phyloP scores from a whole-genome alignment of 1,139 yeast genomes.

The Yamadazyma sp. region DNA sequence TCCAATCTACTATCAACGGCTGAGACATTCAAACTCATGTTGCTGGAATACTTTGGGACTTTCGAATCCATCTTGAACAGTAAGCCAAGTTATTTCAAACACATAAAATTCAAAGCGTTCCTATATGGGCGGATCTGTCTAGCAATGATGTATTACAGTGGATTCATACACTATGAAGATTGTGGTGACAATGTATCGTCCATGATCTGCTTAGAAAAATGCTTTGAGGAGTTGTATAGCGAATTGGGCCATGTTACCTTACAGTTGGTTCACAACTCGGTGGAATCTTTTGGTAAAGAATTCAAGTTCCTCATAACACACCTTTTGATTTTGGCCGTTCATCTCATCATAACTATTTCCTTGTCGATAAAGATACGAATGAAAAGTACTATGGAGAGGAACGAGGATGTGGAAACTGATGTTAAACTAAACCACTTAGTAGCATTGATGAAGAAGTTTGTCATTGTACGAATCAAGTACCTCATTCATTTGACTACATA shows the following conservation, averaged over 20 bases:
- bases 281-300: constrained; percentile 6
- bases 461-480: constrained; percentile 8
- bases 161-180: constrained; percentile 9
- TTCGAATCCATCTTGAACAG: background rate
- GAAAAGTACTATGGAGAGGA: constrained; percentile 2
- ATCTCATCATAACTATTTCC: constrained; percentile 5
- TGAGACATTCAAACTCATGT: background rate
- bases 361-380: constrained; percentile 7
- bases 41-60: constrained; percentile 2
- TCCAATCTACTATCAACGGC: background rate
- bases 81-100: constrained; percentile 9
- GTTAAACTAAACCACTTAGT: constrained; percentile 4
- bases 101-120: constrained; percentile 5
- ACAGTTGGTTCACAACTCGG: constrained; percentile 3
- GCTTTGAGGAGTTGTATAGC: constrained; percentile 5
- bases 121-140: constrained; percentile 5
- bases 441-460: constrained; percentile 6
- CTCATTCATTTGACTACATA: constrained; percentile 7
- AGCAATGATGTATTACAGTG: constrained; percentile 5
- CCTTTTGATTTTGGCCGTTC: constrained; percentile 5
- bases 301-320: constrained; percentile 11
- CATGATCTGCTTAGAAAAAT: constrained; percentile 5
- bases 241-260: constrained; percentile 9
- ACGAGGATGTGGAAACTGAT: background rate
- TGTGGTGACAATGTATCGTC: constrained; percentile 4